A percentile compares a stretch with the other conserved stretches of the same genome.
Conservation (phyloP, 108 stramenopile species). For the Nitzschia sp. region DNA sequence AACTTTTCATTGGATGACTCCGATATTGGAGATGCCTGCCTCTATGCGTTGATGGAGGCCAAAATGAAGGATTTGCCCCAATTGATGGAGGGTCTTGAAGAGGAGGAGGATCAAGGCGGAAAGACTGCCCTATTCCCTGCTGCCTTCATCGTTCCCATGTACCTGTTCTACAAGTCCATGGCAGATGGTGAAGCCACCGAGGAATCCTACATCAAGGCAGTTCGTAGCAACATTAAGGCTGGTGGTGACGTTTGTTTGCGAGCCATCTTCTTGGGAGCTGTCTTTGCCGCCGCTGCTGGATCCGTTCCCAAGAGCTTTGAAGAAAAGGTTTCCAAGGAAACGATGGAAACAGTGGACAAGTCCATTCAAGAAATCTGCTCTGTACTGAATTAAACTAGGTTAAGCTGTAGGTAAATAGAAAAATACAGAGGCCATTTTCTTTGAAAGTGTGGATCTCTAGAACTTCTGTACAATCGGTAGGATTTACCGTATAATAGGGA, state of each 20-base stretch:
- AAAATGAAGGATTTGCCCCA: constrained; percentile 17
- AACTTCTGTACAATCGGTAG: too few species aligned
- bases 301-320: constrained; percentile 22
- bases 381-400: constrained; percentile 11
- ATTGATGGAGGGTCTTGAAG: constrained; percentile 8
- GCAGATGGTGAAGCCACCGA: constrained; percentile 13
- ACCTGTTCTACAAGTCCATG: constrained; percentile 25
- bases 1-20: constrained; percentile 8
- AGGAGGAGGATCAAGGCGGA: constrained; percentile 14
- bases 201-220: constrained; percentile 9
- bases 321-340: constrained; percentile 17
- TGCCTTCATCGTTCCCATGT: constrained; percentile 16
- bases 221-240: constrained; percentile 21
- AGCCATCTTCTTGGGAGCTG: constrained; percentile 16
- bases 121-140: constrained; percentile 13
- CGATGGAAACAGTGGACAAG: constrained; percentile 17
- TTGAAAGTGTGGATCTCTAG: too few species aligned
- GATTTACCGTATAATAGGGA: too few species aligned
- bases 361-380: constrained; percentile 17
- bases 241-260: constrained; percentile 19
- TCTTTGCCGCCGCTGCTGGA: constrained; percentile 20
- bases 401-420: too few species aligned
- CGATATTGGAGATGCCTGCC: constrained; percentile 22
- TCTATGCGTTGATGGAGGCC: constrained; percentile 16
- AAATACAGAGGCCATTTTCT: too few species aligned